Conservation (phyloP, 768 basidiomycete genomes). For the Kwoniella pini region DNA sequence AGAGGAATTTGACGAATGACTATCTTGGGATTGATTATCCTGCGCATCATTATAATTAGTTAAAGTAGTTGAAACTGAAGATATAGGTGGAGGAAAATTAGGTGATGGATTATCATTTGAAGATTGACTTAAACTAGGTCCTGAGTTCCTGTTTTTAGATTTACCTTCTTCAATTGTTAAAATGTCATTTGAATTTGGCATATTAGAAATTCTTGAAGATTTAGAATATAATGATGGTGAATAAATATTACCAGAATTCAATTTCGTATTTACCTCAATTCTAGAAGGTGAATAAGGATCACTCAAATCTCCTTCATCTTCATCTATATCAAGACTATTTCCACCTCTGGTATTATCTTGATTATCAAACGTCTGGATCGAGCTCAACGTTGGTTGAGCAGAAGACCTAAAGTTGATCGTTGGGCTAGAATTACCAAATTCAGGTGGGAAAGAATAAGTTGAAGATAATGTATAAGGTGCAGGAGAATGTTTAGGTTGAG, state of each 20-base stretch:
- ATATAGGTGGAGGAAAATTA: background rate
- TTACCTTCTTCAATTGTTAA: background rate
- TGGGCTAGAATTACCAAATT: background rate
- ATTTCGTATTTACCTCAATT: slow-evolving; percentile 1
- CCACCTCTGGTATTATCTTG: background rate
- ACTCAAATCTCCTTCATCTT: background rate
- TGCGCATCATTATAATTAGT: too few species aligned
- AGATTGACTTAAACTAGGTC: background rate
- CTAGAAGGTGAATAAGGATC: slow-evolving; percentile 8
- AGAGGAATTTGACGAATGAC: too few species aligned
- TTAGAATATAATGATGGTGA: background rate
- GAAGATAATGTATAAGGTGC: slow-evolving; percentile 6
- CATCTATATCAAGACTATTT: background rate
- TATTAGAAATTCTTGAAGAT: background rate
- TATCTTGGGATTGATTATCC: too few species aligned
- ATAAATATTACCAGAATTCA: slow-evolving; percentile 4
- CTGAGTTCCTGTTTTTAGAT: background rate
- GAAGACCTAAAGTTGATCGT: background rate
- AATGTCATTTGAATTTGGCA: background rate
- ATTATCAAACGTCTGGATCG: background rate
- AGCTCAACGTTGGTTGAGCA: background rate
- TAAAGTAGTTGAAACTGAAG: too few species aligned
- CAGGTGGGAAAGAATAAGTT: slow-evolving; percentile 3
- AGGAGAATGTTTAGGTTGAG: slow-evolving; percentile 2
- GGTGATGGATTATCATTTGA: background rate